These are phyloP conservation scores for Zygoascus flipseniorum DNA, from an alignment of 805 yeast genomes.

Conservation along the genomic window DNA sequence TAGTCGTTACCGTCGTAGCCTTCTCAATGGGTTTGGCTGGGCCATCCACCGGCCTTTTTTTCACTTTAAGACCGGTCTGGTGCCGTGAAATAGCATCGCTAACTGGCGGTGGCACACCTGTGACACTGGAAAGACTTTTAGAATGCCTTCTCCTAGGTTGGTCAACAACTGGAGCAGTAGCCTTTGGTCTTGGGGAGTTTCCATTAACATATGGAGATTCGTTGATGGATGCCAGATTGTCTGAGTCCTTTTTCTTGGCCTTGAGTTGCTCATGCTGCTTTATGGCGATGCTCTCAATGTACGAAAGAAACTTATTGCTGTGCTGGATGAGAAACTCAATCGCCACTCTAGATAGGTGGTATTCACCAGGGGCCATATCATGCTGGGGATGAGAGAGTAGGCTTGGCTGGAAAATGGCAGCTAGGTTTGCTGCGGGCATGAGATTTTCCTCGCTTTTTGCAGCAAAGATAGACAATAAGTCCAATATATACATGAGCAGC, in stretches of 20 bases:
- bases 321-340: constrained; percentile 85
- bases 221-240: background rate
- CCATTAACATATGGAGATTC: background rate
- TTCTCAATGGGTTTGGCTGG: background rate
- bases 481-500: constrained; percentile 75
- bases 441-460: constrained; percentile 67
- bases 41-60: background rate
- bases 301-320: constrained; percentile 65
- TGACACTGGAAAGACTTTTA: constrained; percentile 24
- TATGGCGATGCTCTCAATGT: constrained; percentile 27
- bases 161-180: background rate
- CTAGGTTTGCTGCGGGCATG: constrained; percentile 89
- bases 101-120: background rate
- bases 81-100: background rate
- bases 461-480: constrained; percentile 77
- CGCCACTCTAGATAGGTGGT: constrained; percentile 75
- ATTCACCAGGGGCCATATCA: constrained; percentile 87
- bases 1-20: background rate
- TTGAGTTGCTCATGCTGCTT: constrained; percentile 20
- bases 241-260: background rate
- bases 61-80: background rate
- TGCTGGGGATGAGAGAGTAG: constrained; percentile 86
- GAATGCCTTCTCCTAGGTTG: constrained; percentile 20
- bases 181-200: background rate
- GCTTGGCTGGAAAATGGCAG: constrained; percentile 97